These are phyloP conservation scores for Mycena pura DNA, from an alignment of 768 basidiomycete species.

Conservation along the genomic window DNA sequence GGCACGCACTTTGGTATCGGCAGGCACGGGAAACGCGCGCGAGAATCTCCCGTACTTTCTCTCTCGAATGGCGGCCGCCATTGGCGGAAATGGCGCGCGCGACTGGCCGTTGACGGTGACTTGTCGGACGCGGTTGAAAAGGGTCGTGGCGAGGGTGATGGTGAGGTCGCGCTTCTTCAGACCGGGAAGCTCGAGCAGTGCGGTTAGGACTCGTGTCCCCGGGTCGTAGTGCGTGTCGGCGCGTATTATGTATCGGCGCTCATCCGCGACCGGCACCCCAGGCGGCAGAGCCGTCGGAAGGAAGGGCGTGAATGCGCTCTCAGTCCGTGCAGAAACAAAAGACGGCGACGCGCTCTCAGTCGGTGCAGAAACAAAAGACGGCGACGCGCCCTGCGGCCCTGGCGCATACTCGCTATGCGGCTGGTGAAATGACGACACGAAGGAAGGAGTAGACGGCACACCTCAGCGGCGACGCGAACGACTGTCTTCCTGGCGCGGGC, in stretches of 20 bases:
- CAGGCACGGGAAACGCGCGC: constrained; percentile 60
- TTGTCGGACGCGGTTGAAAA: constrained; percentile 67
- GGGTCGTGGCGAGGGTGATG: constrained; percentile 65
- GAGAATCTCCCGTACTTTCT: constrained; percentile 58
- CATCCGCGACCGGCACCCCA: constrained; percentile 13
- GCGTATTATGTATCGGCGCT: constrained; percentile 54
- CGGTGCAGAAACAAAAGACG: constrained; percentile 10
- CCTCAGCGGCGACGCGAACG: constrained; percentile 31
- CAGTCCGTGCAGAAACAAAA: constrained; percentile 3
- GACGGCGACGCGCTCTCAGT: constrained; percentile 9
- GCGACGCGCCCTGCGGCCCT: constrained; percentile 1
- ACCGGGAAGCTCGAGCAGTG: constrained; percentile 75
- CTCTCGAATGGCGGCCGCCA: constrained; percentile 40
- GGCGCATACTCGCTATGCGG: constrained; percentile 4
- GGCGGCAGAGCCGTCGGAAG: background rate
- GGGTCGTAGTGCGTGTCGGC: constrained; percentile 66
- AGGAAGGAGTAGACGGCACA: constrained; percentile 11
- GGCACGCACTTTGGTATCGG: constrained; percentile 59
- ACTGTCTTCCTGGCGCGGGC: constrained; percentile 27
- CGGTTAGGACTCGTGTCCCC: constrained; percentile 56
- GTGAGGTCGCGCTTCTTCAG: constrained; percentile 62
- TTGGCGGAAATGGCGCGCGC: constrained; percentile 45
- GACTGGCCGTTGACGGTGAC: constrained; percentile 60
- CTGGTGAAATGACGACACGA: constrained; percentile 30
- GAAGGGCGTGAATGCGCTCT: background rate